A percentile compares a stretch with the other conserved stretches of the same genome.
Evolutionary conservation across 2,329 filamentous ascomycete genomes (phyloP).

Genomic region (Calonectria pauciramosa): DNA sequence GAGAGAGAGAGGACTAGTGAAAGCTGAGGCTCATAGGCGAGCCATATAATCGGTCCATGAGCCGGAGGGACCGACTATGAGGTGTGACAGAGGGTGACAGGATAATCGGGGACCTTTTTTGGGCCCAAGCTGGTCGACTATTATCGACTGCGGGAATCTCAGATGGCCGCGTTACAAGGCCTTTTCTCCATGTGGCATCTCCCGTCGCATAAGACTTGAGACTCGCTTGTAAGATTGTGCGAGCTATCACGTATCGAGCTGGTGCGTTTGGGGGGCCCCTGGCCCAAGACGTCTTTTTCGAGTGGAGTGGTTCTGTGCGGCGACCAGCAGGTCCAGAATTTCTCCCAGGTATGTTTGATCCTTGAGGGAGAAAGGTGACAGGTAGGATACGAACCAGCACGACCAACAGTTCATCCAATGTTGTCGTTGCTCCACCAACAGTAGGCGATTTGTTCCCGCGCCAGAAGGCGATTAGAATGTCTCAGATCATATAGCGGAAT

Average conservation of each 20-base stretch:
- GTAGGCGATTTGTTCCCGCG: neutral
- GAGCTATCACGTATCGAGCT: neutral
- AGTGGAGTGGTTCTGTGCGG: neutral
- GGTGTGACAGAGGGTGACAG: neutral
- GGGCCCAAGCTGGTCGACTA: neutral
- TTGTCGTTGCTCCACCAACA: neutral
- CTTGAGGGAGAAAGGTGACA: neutral
- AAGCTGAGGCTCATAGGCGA: too few species aligned
- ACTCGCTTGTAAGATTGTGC: constrained; percentile 3
- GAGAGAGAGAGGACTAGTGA: neutral
- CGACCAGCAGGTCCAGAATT: neutral
- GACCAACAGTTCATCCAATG: neutral
- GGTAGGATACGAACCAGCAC: neutral
- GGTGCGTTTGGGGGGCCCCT: neutral
- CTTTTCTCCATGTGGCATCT: neutral
- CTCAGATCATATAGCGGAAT: neutral
- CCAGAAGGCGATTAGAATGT: neutral
- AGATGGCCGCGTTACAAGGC: neutral
- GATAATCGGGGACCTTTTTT: neutral
- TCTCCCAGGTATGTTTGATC: neutral
- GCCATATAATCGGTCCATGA: neutral
- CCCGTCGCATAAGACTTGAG: neutral
- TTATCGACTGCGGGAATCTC: neutral
- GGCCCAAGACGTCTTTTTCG: neutral
- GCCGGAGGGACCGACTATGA: neutral